Base-by-base conservation (phyloP, 2,329 filamentous ascomycete species). In the Diaporthe ampelina region DNA sequence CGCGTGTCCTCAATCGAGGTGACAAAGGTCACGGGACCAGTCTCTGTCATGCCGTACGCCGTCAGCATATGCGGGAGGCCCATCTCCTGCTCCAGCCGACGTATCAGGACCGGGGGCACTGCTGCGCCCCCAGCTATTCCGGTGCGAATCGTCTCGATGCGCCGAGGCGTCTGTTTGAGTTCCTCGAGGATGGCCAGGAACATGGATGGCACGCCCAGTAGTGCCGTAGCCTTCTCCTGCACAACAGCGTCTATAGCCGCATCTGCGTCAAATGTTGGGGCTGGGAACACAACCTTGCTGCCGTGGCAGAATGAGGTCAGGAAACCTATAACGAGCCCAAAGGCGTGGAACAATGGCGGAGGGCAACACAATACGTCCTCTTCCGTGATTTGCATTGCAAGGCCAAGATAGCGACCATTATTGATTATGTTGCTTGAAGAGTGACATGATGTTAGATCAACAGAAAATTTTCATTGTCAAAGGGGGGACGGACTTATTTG, bases 241-340 rank as follows among this genome's bases (percentile, higher is more conserved):
- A 63, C 59, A 24, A 63, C 4, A 5, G 59, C 24, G 17, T 63
- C 5, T 24, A 48, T 9, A 3, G 59, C 40, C 37, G 59, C 37
- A 4, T 6, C 6, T 15, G 40, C 17, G 24, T 63, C 59, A n/a
- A 63, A 63, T n/a, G 59, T 63, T 5, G 24, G 40, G 17, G 59
- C 40, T 32, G 59, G 59, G 9, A 63, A 63, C 0, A 63, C 4
- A 5, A 63, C 29, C 59, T 63, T 63, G 40, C 13, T 63, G 2
- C 59, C 59, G 40, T 19, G 10, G 59, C 59, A 61, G 4, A 91
- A 89, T 1, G 90, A 92, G 0, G 92, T 91, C 86, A 94, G 91
- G 78, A 93, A 93, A 11, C 92, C 92, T 2, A 94, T 83, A 32
- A 94, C 91, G 73, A 90, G 89, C n/a, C 92, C 92, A 77, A 94